phyloP scores from a whole-genome alignment of 2,329 filamentous ascomycete genomes.

The Clathrospora elynae region DNA sequence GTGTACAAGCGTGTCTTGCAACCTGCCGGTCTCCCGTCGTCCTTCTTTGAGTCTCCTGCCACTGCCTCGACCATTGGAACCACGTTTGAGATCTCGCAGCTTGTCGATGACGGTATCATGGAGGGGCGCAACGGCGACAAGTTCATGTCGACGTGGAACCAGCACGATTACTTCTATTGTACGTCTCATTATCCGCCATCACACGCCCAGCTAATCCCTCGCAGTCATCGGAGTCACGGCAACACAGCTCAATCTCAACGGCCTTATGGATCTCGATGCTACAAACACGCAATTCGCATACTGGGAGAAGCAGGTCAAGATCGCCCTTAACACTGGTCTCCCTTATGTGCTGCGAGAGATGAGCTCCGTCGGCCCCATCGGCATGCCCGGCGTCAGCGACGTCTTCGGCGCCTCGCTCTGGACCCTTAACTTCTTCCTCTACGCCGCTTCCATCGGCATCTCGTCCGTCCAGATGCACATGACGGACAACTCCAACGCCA shows the following conservation, averaged over 20 bases:
- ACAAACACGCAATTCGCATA: conserved; percentile 56
- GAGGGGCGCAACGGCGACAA: conserved; percentile 44
- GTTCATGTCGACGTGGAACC: conserved; percentile 56
- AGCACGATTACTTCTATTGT: conserved; percentile 61
- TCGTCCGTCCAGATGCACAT: conserved; percentile 59
- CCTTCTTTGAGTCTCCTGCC: conserved; percentile 57
- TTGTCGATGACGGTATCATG: conserved; percentile 50
- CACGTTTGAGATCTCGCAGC: conserved; percentile 54
- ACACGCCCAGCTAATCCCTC: conserved; percentile 19
- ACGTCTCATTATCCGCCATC: conserved; percentile 8
- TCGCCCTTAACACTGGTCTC: conserved; percentile 50
- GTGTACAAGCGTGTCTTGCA: conserved; percentile 54
- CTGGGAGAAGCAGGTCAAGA: conserved; percentile 53
- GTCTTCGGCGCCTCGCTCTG: conserved; percentile 58
- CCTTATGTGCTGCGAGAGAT: conserved; percentile 60
- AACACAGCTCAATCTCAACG: conserved; percentile 51
- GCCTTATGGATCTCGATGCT: conserved; percentile 53
- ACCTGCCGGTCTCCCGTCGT: conserved; percentile 48
- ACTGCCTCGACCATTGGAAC: conserved; percentile 59
- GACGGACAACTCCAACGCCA: conserved; percentile 59
- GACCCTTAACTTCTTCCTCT: conserved; percentile 60
- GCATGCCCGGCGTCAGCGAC: conserved; percentile 54
- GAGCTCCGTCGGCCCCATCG: conserved; percentile 58
- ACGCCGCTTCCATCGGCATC: conserved; percentile 55
- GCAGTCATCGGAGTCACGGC: conserved; percentile 54